These are phyloP conservation scores for Penicillium nucicola DNA, from an alignment of 495 filamentous ascomycete genomes.

Conservation along the genomic window DNA sequence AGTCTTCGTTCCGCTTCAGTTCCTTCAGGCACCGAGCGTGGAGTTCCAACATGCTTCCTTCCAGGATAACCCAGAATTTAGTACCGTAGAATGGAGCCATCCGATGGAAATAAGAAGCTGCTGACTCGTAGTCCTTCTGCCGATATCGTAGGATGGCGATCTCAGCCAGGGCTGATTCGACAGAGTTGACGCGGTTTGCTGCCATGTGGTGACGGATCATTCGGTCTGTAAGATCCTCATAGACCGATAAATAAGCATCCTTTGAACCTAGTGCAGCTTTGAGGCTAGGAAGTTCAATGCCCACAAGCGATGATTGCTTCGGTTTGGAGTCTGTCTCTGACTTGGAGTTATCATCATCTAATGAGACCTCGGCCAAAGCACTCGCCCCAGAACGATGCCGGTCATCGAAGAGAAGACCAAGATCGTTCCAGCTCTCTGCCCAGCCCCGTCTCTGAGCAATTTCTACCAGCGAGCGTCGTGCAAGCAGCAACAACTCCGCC, in stretches of 20 bases:
- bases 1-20: constrained; percentile 73
- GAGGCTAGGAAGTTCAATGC: constrained; percentile 29
- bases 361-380: constrained; percentile 37
- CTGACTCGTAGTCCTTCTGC: constrained; percentile 63
- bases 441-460: constrained; percentile 72
- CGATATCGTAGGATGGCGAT: constrained; percentile 79
- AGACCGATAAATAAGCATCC: constrained; percentile 53
- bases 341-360: constrained; percentile 29
- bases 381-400: constrained; percentile 53
- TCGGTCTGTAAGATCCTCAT: constrained; percentile 68
- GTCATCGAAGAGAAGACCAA: constrained; percentile 52
- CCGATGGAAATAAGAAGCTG: constrained; percentile 76
- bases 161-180: constrained; percentile 76
- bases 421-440: constrained; percentile 70
- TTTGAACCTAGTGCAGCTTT: constrained; percentile 29
- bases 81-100: constrained; percentile 80
- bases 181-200: constrained; percentile 71
- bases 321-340: constrained; percentile 28
- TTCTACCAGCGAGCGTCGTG: constrained; percentile 71
- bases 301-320: constrained; percentile 35
- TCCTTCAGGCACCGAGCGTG: constrained; percentile 81
- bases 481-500: constrained; percentile 77
- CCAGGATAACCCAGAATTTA: constrained; percentile 73
- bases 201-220: constrained; percentile 71
- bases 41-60: constrained; percentile 79